A percentile compares a stretch with the other conserved stretches of the same genome.
phyloP scores from a whole-genome alignment of 345 rosid genomes.

The Mercurialis annua region DNA sequence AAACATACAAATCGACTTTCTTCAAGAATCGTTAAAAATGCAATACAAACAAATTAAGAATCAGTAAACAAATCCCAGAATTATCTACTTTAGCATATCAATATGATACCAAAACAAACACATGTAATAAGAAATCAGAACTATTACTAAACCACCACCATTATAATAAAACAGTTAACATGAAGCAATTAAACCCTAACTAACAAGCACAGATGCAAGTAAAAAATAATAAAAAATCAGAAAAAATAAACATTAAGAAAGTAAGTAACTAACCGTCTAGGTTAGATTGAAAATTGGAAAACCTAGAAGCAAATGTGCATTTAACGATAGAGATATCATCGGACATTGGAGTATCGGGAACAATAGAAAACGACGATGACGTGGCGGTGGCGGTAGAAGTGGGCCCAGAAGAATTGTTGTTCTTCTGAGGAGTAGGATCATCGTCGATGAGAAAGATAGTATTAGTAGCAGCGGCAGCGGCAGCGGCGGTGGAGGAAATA shows the following conservation, averaged over 20 bases:
- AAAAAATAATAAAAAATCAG: neutral
- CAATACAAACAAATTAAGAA: neutral
- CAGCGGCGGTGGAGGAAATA: too few species aligned
- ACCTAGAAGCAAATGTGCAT: slow-evolving; percentile 33
- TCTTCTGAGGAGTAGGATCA: slow-evolving; percentile 56
- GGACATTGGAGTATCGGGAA: slow-evolving; percentile 65
- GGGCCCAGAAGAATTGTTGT: too few species aligned
- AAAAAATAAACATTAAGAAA: neutral
- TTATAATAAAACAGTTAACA: too few species aligned
- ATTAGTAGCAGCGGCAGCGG: too few species aligned
- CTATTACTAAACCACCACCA: neutral
- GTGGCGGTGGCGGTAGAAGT: slow-evolving; percentile 19
- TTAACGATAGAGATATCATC: slow-evolving; percentile 48
- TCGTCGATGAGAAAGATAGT: slow-evolving; percentile 50
- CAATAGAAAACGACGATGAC: slow-evolving; percentile 43
- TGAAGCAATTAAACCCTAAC: neutral
- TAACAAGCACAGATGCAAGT: neutral
- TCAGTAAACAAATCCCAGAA: neutral
- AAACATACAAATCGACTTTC: slow-evolving; percentile 54
- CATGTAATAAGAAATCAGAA: neutral
- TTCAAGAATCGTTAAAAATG: slow-evolving; percentile 18
- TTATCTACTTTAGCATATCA: neutral
- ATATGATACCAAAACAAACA: neutral
- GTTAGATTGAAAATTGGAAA: slow-evolving; percentile 15
- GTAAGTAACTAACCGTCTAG: slow-evolving; percentile 37